Evolutionary conservation across 495 filamentous ascomycete genomes (phyloP).

Genomic region (Neurospora sp.): DNA sequence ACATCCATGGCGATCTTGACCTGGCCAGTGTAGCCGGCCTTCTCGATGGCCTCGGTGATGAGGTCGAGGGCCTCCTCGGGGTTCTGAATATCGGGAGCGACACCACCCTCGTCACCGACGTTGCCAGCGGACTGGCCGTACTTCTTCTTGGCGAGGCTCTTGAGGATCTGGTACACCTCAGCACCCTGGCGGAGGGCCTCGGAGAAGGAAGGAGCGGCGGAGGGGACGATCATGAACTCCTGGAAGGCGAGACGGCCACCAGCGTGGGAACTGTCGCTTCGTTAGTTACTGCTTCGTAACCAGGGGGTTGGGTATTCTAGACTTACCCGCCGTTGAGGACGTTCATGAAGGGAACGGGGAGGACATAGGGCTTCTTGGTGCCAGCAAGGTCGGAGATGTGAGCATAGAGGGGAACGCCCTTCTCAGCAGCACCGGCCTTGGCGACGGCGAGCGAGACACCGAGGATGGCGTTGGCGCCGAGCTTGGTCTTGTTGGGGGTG

Average conservation of each 20-base stretch:
- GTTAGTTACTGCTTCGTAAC: constrained; percentile 16
- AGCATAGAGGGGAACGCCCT: constrained; percentile 92
- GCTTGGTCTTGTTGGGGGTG: constrained; percentile 92
- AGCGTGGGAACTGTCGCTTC: constrained; percentile 65
- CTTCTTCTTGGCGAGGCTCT: constrained; percentile 96
- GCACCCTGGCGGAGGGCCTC: constrained; percentile 93
- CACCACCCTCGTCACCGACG: constrained; percentile 98
- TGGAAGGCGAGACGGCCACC: constrained; percentile 99
- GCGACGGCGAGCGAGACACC: constrained; percentile 93
- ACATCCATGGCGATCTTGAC: constrained; percentile 99
- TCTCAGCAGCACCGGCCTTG: constrained; percentile 98
- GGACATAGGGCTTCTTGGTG: constrained; percentile 99
- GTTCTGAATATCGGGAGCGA: constrained; percentile 97
- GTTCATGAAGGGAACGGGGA: constrained; percentile 99
- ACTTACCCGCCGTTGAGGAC: constrained; percentile 87
- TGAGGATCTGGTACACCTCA: constrained; percentile 97
- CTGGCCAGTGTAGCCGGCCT: constrained; percentile 89
- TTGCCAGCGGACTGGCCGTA: constrained; percentile 99
- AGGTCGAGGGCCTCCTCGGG: constrained; percentile 94
- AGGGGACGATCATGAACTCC: constrained; percentile 99
- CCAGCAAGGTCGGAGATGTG: constrained; percentile 98
- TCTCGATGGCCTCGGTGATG: constrained; percentile 87
- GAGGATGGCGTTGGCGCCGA: constrained; percentile 97
- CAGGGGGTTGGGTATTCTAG: not conserved
- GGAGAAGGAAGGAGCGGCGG: constrained; percentile 71